Evolutionary conservation across 345 rosid genomes (phyloP).

Genomic region (Litchi chinensis): DNA sequence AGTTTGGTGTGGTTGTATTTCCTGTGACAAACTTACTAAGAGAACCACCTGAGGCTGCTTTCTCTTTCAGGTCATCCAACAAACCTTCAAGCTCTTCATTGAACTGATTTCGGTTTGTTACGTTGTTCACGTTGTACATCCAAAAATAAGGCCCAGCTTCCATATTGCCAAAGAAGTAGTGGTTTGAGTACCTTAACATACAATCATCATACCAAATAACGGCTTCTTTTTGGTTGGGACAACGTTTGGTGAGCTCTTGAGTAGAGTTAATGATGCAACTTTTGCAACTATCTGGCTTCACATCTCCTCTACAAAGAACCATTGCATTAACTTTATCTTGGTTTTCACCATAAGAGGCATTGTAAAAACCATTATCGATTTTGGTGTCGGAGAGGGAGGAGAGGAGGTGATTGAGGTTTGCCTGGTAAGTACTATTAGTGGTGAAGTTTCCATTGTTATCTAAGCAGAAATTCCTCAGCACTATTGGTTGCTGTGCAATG

Average conservation of each 20-base stretch:
- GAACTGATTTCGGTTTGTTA: slow-evolving; percentile 12
- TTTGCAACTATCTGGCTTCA: slow-evolving; percentile 29
- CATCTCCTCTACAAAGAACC: slow-evolving; percentile 50
- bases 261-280: slow-evolving; percentile 37
- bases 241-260: slow-evolving; percentile 7
- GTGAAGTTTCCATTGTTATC: slow-evolving; percentile 43
- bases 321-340: slow-evolving; percentile 32
- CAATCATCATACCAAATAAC: slow-evolving; percentile 42
- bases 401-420: slow-evolving; percentile 35
- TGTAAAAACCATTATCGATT: slow-evolving; percentile 33
- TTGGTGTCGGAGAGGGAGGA: slow-evolving; percentile 25
- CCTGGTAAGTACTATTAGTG: slow-evolving; percentile 30
- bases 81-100: background rate
- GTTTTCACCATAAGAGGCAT: slow-evolving; percentile 29
- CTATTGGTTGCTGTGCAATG: background rate
- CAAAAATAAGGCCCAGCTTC: slow-evolving; percentile 16
- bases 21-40: slow-evolving; percentile 34
- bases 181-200: slow-evolving; percentile 45
- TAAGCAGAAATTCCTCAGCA: background rate
- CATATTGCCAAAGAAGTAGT: slow-evolving; percentile 25
- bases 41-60: slow-evolving; percentile 28
- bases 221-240: slow-evolving; percentile 34
- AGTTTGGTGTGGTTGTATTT: background rate
- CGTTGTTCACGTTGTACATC: background rate
- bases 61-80: slow-evolving; percentile 9